Conservation (phyloP, 441 rosid genomes). For the Bocquillonia castaneifolia region DNA sequence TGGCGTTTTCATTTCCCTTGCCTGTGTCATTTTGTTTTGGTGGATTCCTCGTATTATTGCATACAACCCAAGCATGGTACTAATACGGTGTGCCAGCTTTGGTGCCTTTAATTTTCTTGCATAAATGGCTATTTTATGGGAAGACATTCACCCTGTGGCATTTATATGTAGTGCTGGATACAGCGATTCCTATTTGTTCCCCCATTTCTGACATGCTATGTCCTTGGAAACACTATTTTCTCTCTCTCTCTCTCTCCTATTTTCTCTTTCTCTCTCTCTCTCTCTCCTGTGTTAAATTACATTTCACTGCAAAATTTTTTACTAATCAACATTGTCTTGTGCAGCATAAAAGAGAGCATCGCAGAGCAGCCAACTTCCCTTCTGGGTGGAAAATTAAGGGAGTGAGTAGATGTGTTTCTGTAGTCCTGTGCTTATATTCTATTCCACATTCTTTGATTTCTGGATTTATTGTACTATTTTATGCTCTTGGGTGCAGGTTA, state of each 20-base stretch:
- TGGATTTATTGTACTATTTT: neutral
- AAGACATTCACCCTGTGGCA: neutral
- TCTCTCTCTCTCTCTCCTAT: neutral
- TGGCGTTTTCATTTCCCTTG: neutral
- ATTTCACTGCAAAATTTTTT: constrained; percentile 14
- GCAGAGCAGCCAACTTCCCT: constrained; percentile 74
- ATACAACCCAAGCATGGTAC: neutral
- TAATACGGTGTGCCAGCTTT: neutral
- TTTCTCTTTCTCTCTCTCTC: neutral
- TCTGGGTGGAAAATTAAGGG: constrained; percentile 81
- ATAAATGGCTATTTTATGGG: neutral
- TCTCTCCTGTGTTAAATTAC: neutral
- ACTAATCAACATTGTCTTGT: constrained; percentile 21
- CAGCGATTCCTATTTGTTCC: neutral
- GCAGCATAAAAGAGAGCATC: constrained; percentile 84
- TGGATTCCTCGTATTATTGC: constrained; percentile 5
- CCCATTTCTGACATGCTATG: constrained; percentile 5
- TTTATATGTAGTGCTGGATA: constrained; percentile 2
- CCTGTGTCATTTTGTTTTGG: neutral
- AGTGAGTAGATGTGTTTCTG: constrained; percentile 48
- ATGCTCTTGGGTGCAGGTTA: constrained; percentile 3
- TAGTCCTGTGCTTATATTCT: neutral
- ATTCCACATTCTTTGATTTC: neutral
- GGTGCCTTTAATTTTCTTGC: neutral
- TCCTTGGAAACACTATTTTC: neutral